Base-by-base conservation (phyloP, 2,329 filamentous ascomycete genomes). In the Raffaelea deltoideospora region DNA sequence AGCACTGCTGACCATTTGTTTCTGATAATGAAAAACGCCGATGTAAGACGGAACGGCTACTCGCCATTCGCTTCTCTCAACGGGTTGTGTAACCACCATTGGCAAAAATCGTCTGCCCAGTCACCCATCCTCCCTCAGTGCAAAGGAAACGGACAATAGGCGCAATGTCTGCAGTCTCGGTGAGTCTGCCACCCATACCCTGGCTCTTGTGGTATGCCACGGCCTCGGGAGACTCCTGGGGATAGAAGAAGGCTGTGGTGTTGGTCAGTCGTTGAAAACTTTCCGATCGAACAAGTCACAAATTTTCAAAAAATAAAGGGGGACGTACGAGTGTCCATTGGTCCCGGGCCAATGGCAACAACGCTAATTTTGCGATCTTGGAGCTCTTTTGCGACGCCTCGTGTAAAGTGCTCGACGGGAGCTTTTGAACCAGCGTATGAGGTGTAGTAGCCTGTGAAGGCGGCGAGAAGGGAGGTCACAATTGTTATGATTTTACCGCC, bases 401-500 rank as follows among this genome's bases (percentile, higher is more conserved):
- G 52, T 2, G 55, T 58, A 37, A 60, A 59, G 41, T 53, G 56
- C 46, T 60, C 57, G 23, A 60, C 55, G 3, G 55, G 54, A 1
- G 53, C 54, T 45, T 54, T 60, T 49, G 54, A 59, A 13, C 60
- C 61, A 20, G 60, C 60, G 35, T 65, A 64, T 1, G 56, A 59
- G 1, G 60, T 64, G 41, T 64, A 64, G 42, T 50, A 53, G 24
- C 58, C 56, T 0, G 59, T 64, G 38, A 63, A 65, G n/a, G 60
- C 61, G 10, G 55, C 60, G 5, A 64, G 52, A 31, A 64, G 51
- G 1, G 58, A 54, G 3, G 61, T 65, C 23, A 63, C 57, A 31
- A 62, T 58, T 29, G 56, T 61, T 48, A 65, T 59, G 41, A 65
- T 55, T 50, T 62, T 64, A 38, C 62, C 60, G n/a, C 57, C 60